Percentiles rank a stretch among this genome's conserved stretches.
These are phyloP conservation scores for Rhizopogon salebrosus DNA, from an alignment of 768 basidiomycete genomes.

Conservation along the genomic window DNA sequence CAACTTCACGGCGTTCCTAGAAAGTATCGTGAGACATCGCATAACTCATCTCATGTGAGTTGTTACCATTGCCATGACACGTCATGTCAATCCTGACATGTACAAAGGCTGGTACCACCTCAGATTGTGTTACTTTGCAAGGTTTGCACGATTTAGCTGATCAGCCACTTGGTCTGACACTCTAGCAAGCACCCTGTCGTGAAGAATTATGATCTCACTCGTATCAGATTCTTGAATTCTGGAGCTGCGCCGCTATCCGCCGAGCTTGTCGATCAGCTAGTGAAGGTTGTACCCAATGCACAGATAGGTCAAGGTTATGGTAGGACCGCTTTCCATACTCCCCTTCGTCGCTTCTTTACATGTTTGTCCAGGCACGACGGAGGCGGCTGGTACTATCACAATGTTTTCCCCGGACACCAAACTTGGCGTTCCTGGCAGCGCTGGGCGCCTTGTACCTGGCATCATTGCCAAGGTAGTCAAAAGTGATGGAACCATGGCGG, in stretches of 20 bases:
- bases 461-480: constrained; percentile 50
- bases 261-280: constrained; percentile 43
- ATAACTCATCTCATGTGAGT: constrained; percentile 54
- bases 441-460: constrained; percentile 48
- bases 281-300: constrained; percentile 50
- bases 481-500: constrained; percentile 49
- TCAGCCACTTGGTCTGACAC: constrained; percentile 1
- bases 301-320: constrained; percentile 65
- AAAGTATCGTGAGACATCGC: constrained; percentile 52
- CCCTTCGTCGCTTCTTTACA: neutral
- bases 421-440: constrained; percentile 49
- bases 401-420: constrained; percentile 45
- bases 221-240: constrained; percentile 47
- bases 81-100: neutral
- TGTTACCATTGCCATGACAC: neutral
- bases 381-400: constrained; percentile 48
- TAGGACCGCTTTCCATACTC: constrained; percentile 12
- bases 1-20: constrained; percentile 54
- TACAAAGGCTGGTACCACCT: constrained; percentile 54
- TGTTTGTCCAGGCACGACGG: constrained; percentile 53
- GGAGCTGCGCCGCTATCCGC: constrained; percentile 64
- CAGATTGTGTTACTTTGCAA: constrained; percentile 66
- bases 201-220: constrained; percentile 44
- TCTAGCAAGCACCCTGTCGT: constrained; percentile 43
- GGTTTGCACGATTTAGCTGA: constrained; percentile 27